Base-by-base conservation (phyloP, 2,329 filamentous ascomycete species). In the Neurospora sp. region DNA sequence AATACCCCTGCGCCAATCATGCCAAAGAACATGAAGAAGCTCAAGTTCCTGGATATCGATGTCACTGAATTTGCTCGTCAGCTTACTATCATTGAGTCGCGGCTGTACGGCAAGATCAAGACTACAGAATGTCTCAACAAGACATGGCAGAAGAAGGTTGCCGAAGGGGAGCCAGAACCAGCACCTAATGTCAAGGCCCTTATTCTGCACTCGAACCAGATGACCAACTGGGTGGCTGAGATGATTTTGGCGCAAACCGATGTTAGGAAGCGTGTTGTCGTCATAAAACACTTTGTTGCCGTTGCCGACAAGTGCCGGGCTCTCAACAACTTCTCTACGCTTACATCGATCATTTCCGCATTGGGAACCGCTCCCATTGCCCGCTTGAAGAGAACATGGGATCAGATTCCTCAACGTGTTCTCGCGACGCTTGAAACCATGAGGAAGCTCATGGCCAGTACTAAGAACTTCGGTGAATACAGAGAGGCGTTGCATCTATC, bases 171-270 rank as follows among this genome's bases (percentile, higher is more conserved):
- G 72, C 87, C 91, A 6, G 93, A 97, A 76, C 92, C 94, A 40
- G 94, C 96, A 10, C 88, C 93, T 0, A 98, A 99, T 76, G 93
- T 99, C 75, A 97, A 98, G 81, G 92, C 93, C 10, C 86, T 99
- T 72, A 99, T 99, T 81, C 84, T 98, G 68, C 96, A 99, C 81
- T 98, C 96, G 0, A 99, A 99, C 77, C 95, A 98, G 80, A 89
- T 99, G 84, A 99, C 96, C 6, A 99, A 98, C 79, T 99, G 96
- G 96, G 96, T 98, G 67, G 96, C 96, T 38, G 95, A 98, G 80
- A 98, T 99, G 96, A 98, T 99, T 74, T 82, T 99, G 72, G 94
- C 91, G 0, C 96, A 99, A 80, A 88, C 90, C 76, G 96, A 99
- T 78, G 92, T 97, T 72, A 97, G 96, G 84, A 96, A 97, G 80